Conservation (phyloP, 345 rosid species). For the Rubroshorea leprosula region DNA sequence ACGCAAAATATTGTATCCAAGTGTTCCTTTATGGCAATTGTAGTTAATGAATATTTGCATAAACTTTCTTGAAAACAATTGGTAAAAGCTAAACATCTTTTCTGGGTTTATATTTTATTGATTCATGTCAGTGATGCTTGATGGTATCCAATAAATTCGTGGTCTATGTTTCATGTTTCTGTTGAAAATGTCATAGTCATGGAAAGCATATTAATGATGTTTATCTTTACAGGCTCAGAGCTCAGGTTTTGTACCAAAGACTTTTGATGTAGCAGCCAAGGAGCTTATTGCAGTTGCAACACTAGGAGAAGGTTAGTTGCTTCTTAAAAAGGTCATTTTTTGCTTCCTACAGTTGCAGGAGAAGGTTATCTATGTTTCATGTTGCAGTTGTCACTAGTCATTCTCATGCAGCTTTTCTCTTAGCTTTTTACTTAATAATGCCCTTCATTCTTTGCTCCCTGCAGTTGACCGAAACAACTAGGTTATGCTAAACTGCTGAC, state of each 20-base stretch:
- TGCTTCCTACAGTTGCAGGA: conserved; percentile 50
- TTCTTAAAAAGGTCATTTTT: conserved; percentile 4
- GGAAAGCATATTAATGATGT: neutral
- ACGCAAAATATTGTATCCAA: neutral
- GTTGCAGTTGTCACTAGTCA: conserved; percentile 2
- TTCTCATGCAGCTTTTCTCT: conserved; percentile 10
- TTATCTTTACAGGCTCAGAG: conserved; percentile 31
- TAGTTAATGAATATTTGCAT: neutral
- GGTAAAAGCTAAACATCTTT: neutral
- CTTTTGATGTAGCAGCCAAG: conserved; percentile 56
- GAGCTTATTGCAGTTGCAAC: conserved; percentile 69
- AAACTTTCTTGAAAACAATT: neutral
- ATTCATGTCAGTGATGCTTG: neutral
- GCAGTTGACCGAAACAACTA: conserved; percentile 66
- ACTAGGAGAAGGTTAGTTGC: conserved; percentile 54
- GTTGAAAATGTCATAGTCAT: neutral
- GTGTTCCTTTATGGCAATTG: too few species aligned
- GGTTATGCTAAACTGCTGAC: conserved; percentile 74
- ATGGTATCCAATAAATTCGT: neutral
- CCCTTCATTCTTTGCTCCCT: conserved; percentile 8
- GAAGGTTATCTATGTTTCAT: conserved; percentile 39
- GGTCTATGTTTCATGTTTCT: too few species aligned
- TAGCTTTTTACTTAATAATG: conserved; percentile 15
- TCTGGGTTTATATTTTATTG: neutral
- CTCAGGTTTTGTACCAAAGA: conserved; percentile 56